Evolutionary conservation across 2,329 filamentous ascomycete genomes (phyloP).

Genomic region (Huntiella decipiens): DNA sequence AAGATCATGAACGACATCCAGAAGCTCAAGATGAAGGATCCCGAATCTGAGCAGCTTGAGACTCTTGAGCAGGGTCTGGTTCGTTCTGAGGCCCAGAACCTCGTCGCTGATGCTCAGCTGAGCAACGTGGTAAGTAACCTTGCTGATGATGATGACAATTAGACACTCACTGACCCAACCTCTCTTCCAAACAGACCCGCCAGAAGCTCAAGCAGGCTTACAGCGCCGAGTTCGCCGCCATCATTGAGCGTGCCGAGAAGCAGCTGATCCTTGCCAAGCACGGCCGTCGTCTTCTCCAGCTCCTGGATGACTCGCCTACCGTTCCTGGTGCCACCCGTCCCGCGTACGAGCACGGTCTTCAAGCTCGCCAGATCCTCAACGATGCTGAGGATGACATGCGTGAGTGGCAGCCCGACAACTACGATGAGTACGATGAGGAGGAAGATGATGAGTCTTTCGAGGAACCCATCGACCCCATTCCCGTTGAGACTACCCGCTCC

Average conservation of each 20-base stretch:
- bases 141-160: not conserved
- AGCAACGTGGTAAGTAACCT: constrained; percentile 60
- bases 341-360: constrained; percentile 44
- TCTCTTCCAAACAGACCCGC: constrained; percentile 43
- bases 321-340: constrained; percentile 64
- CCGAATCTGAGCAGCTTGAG: constrained; percentile 60
- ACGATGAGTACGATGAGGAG: constrained; percentile 14
- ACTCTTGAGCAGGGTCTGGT: constrained; percentile 92
- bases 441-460: constrained; percentile 7
- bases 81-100: constrained; percentile 80
- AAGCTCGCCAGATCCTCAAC: constrained; percentile 71
- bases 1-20: constrained; percentile 89
- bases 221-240: constrained; percentile 68
- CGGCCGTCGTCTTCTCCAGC: constrained; percentile 62
- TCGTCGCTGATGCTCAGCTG: constrained; percentile 91
- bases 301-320: constrained; percentile 77
- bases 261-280: constrained; percentile 88
- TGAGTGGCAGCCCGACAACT: constrained; percentile 41
- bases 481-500: constrained; percentile 3
- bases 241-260: constrained; percentile 92
- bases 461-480: constrained; percentile 4
- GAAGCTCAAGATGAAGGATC: constrained; percentile 81
- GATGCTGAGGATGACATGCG: constrained; percentile 80
- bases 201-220: constrained; percentile 94
- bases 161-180: not conserved